Conservation (phyloP, 2,329 filamentous ascomycete species). For the Ceratocystiopsis brevicomis region DNA sequence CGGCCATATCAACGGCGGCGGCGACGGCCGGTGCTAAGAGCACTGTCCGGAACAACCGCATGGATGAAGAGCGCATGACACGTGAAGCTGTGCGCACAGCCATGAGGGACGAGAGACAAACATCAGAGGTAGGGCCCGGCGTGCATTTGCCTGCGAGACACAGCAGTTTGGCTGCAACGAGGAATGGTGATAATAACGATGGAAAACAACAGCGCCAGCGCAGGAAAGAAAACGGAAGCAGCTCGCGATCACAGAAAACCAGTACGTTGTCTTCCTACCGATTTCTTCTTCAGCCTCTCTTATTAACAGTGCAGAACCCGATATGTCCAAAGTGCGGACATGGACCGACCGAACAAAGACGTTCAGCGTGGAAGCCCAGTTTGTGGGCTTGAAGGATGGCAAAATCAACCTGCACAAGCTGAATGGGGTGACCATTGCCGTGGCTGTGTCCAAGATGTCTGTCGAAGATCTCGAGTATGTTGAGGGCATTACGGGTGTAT, state of each 20-base stretch:
- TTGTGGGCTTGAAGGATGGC: conserved; percentile 80
- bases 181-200: conserved; percentile 36
- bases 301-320: conserved; percentile 43
- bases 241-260: conserved; percentile 28
- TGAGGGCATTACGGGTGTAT: conserved; percentile 69
- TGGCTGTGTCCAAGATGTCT: conserved; percentile 90
- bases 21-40: conserved; percentile 38
- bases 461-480: conserved; percentile 89
- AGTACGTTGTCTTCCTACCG: conserved; percentile 18
- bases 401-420: conserved; percentile 92
- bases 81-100: conserved; percentile 55
- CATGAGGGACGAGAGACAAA: conserved; percentile 34
- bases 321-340: conserved; percentile 62
- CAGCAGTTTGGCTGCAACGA: conserved; percentile 54
- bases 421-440: conserved; percentile 96
- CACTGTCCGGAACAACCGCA: conserved; percentile 53
- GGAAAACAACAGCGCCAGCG: conserved; percentile 50
- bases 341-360: conserved; percentile 94
- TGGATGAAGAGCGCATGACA: conserved; percentile 68
- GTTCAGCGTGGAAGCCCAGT: conserved; percentile 94
- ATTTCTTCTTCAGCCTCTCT: neutral
- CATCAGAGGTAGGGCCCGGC: conserved; percentile 58
- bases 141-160: conserved; percentile 55
- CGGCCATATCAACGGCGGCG: conserved; percentile 26
- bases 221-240: conserved; percentile 33